Percentiles rank a stretch among this genome's conserved stretches.
These are phyloP conservation scores for Adansonia rubrostipa DNA, from an alignment of 441 rosid species.

Conservation along the genomic window DNA sequence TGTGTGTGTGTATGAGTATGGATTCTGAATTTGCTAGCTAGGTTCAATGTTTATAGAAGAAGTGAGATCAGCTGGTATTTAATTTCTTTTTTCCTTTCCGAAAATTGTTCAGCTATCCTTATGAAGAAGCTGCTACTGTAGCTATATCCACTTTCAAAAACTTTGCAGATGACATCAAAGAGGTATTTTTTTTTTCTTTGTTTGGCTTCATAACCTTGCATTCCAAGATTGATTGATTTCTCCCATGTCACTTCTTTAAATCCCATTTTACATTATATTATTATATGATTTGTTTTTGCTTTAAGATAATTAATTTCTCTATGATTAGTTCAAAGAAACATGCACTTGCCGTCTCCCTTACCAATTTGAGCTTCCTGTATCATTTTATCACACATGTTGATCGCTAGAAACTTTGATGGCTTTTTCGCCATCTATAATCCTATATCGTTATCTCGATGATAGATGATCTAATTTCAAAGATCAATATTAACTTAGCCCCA, in stretches of 20 bases:
- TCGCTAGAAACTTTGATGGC: neutral
- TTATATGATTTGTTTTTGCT: neutral
- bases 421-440: neutral
- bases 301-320: neutral
- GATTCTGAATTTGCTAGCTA: neutral
- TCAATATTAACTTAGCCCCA: neutral
- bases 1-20: neutral
- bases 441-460: neutral
- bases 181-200: constrained; percentile 44
- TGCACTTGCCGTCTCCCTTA: neutral
- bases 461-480: neutral
- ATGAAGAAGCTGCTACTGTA: constrained; percentile 71
- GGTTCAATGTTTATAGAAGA: neutral
- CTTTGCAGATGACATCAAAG: constrained; percentile 65
- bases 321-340: neutral
- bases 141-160: constrained; percentile 75
- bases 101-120: constrained; percentile 61
- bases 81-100: neutral
- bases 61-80: neutral
- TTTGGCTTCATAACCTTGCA: neutral
- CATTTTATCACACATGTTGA: neutral
- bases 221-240: neutral
- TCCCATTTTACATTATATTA: neutral
- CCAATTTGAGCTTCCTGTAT: neutral
- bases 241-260: neutral